Evolutionary conservation across 768 basidiomycete species (phyloP).

Genomic region (Mrakia frigida): DNA sequence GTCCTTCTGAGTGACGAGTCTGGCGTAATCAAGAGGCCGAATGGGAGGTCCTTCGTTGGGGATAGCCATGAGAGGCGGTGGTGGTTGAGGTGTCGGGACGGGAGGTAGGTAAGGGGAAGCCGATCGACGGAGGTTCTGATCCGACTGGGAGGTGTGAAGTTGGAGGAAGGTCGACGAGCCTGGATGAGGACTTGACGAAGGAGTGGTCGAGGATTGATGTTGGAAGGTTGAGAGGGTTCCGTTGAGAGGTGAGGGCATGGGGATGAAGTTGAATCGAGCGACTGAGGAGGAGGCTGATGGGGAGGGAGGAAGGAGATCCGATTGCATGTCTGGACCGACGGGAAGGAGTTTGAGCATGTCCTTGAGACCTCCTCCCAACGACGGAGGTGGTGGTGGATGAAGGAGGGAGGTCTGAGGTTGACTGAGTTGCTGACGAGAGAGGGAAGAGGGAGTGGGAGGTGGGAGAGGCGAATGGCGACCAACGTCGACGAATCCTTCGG

Average conservation of each 20-base stretch:
- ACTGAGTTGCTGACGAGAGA: not conserved
- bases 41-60: not conserved
- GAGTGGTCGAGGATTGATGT: not conserved
- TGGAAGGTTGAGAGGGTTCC: constrained; percentile 4
- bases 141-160: not conserved
- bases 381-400: not conserved
- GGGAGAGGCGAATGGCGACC: not conserved
- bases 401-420: not conserved
- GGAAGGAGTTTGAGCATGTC: constrained; percentile 32
- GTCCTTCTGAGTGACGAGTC: constrained; percentile 9
- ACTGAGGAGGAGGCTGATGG: constrained; percentile 22
- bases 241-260: constrained; percentile 21
- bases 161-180: not conserved
- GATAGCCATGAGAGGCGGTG: not conserved
- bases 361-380: constrained; percentile 21
- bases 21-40: constrained; percentile 22
- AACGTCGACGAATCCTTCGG: constrained; percentile 6
- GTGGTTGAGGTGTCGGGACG: not conserved
- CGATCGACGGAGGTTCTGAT: not conserved
- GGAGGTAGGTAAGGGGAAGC: not conserved
- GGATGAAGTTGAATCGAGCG: constrained; percentile 19
- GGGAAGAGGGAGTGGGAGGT: constrained; percentile 1
- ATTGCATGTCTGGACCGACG: constrained; percentile 6
- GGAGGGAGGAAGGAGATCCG: constrained; percentile 30
- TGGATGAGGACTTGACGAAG: not conserved